Base-by-base conservation (phyloP, 2,329 filamentous ascomycete genomes). In the Penicillium frequentans region DNA sequence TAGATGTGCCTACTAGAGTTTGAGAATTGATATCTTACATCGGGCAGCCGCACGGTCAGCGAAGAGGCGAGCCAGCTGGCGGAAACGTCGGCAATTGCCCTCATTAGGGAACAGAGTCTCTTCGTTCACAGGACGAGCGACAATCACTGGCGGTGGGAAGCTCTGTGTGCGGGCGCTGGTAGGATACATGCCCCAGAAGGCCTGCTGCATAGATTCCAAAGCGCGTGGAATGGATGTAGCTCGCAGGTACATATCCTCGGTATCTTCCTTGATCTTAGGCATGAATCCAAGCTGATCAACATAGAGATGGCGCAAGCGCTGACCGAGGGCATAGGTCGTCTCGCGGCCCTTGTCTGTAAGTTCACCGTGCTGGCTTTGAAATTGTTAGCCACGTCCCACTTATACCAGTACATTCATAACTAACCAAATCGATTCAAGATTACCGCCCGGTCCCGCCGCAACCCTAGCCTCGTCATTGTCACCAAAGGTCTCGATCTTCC, bases 91-190 rank as follows among this genome's bases (percentile, higher is more conserved):
- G 72, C 90, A 95, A 68, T 84, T 87, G 58, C 81, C 79, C 64
- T 91, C 89, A 72, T 93, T 95, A 21, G 90, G 90, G 71, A 88
- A 91, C 1, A 93, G 81, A 0, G 89, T 93, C 77, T 95, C 90
- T 67, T 93, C 88, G 45, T 81, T 81, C 5, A 84, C 81, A 3
- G 84, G 79, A 39, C 90, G 82, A 10, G 82, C 83, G 50, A 91
- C 76, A 62, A 92, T 88, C 6, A 86, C 86, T 0, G 88, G 84
- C 0, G 84, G 78, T 0, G 84, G 81, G 59, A 90, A 85, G 53
- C 77, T 71, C 23, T 75, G 73, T 0, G 81, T 78, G 52, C 83
- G 76, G 37, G 78, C 73, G 26, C 73, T 74, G 13, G 79, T 63
- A 0, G 90, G 90, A 68, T 93, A 95, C 69, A 95, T 82, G 26